Conservation (phyloP, 306 rosid genomes). For the Carpinus fangiana region DNA sequence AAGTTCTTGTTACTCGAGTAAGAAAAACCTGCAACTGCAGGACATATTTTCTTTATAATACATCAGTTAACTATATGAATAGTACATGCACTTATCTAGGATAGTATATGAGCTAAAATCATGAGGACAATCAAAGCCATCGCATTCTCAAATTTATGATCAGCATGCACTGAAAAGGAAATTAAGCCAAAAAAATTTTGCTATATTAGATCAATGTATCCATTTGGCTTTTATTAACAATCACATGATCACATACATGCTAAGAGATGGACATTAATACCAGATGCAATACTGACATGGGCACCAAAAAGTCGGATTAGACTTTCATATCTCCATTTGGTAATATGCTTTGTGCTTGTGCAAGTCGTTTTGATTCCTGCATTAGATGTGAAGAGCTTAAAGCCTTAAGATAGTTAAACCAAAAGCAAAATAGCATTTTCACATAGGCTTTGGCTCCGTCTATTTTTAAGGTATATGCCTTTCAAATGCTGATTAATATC, state of each 20-base stretch:
- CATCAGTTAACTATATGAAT: neutral
- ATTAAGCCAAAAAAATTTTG: neutral
- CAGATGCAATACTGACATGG: slow-evolving; percentile 9
- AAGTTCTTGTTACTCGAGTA: neutral
- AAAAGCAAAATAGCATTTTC: neutral
- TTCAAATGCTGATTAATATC: neutral
- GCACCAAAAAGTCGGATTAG: slow-evolving; percentile 56
- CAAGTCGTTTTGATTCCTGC: slow-evolving; percentile 79
- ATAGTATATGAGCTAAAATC: neutral
- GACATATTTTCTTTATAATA: neutral
- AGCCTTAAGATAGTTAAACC: neutral
- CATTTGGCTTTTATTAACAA: slow-evolving; percentile 9
- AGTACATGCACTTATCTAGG: neutral
- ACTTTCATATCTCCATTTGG: slow-evolving; percentile 89
- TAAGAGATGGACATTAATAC: slow-evolving; percentile 1
- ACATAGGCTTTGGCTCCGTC: neutral
- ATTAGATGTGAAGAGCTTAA: slow-evolving; percentile 24
- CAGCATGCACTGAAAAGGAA: neutral
- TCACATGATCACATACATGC: slow-evolving; percentile 10
- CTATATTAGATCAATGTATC: neutral
- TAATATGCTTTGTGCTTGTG: slow-evolving; percentile 67
- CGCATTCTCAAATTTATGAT: neutral
- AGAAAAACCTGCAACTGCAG: neutral
- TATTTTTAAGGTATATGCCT: neutral
- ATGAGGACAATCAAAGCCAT: neutral